Conservation (phyloP, 2,329 filamentous ascomycete genomes). For the Pestalotiopsis fici region DNA sequence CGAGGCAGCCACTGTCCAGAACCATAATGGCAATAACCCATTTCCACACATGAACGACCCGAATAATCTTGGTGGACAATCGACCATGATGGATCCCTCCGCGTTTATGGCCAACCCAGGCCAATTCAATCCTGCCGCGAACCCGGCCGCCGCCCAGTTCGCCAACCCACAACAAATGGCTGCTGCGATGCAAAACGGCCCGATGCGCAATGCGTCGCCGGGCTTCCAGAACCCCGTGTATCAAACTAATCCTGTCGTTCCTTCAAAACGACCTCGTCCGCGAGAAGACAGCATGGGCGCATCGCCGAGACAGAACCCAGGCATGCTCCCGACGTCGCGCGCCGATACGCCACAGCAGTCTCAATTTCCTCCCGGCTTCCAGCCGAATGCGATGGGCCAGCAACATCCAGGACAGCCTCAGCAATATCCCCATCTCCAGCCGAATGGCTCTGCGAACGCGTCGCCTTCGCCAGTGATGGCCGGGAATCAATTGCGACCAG, state of each 20-base stretch:
- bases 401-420: conserved; percentile 65
- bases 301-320: conserved; percentile 76
- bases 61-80: conserved; percentile 42
- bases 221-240: conserved; percentile 78
- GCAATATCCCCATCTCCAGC: conserved; percentile 80
- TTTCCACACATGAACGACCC: conserved; percentile 66
- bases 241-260: conserved; percentile 83
- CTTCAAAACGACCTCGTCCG: conserved; percentile 83
- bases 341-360: conserved; percentile 89
- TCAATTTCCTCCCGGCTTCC: conserved; percentile 67
- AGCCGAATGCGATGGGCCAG: conserved; percentile 61
- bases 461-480: conserved; percentile 91
- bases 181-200: conserved; percentile 74
- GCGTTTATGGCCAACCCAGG: conserved; percentile 61
- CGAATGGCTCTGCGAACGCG: conserved; percentile 77
- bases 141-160: conserved; percentile 46
- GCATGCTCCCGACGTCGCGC: conserved; percentile 77
- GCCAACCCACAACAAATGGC: conserved; percentile 58
- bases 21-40: conserved; percentile 70
- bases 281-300: conserved; percentile 82
- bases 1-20: conserved; percentile 63
- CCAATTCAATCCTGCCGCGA: conserved; percentile 55
- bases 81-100: conserved; percentile 64
- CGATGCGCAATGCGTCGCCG: conserved; percentile 79
- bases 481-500: conserved; percentile 70